Base-by-base conservation (phyloP, 2,329 filamentous ascomycete species). In the Aspergillus luchuensis region DNA sequence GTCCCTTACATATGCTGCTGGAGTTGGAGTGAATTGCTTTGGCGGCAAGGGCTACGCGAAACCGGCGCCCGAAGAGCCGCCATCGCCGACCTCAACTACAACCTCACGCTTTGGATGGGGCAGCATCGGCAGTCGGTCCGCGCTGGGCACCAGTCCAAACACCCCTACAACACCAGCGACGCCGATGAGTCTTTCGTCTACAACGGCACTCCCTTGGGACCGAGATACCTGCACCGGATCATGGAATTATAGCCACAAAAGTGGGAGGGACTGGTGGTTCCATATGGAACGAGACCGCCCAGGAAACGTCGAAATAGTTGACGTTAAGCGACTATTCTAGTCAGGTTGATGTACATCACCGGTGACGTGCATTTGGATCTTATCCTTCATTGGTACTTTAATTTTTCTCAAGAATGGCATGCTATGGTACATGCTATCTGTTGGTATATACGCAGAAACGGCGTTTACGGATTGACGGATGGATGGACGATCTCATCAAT, bases 181-280 rank as follows among this genome's bases (percentile, higher is more conserved):
- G 5, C 71, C 71, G 5, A 71, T 72, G 61, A 74, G 67, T 61
- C 70, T 67, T 39, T 55, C 65, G 21, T 69, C 70, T 6, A 64
- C 65, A 6, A 62, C 65, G 2, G 66, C 67, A 25, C 67, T 77
- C 6, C 75, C 74, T 10, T 79, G 76, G 76, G 72, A 75, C 17
- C 74, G 73, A 58, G 78, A 79, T 56, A 73, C 71, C n/a, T 80
- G 78, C 61, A 79, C 76, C 43, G 78, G 78, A 8, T 74, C 76
- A 5, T 80, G 78, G 78, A 80, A 80, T 60, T 72, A 72, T 47
- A 66, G 68, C 17, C 76, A 79, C 62, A 75, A 73, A 57, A 67
- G 55, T 43, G 77, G 77, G 23, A 74, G 76, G 39, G 78, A 79
- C 23, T 80, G 78, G 78, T 79, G 78, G 78, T 77, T 74, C 59